phyloP scores from a whole-genome alignment of 2,329 filamentous ascomycete genomes.

The Sporothrix variecibatus region DNA sequence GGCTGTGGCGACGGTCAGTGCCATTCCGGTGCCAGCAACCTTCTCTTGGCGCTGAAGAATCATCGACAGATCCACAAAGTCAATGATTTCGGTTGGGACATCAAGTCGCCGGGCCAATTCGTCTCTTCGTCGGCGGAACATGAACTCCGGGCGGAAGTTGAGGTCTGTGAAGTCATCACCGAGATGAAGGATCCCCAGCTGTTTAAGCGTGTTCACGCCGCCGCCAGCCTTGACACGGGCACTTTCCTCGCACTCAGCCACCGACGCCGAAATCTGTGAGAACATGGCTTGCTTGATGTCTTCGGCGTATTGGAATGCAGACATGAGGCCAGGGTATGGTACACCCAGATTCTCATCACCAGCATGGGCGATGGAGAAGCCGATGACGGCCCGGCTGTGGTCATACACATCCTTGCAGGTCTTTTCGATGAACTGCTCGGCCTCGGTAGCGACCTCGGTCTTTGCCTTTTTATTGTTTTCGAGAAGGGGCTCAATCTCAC shows the following conservation, averaged over 20 bases:
- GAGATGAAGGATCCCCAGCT: slow-evolving; percentile 82
- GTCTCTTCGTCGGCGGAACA: slow-evolving; percentile 87
- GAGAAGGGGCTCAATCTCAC: slow-evolving; percentile 79
- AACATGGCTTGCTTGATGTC: slow-evolving; percentile 92
- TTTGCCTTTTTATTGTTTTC: slow-evolving; percentile 82
- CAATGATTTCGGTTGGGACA: slow-evolving; percentile 82
- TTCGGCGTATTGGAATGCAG: slow-evolving; percentile 88
- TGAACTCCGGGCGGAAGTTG: slow-evolving; percentile 85
- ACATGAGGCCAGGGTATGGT: slow-evolving; percentile 81
- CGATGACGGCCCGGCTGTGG: slow-evolving; percentile 74
- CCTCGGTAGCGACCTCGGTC: slow-evolving; percentile 74
- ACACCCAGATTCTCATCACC: slow-evolving; percentile 79
- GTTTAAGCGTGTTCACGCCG: slow-evolving; percentile 85
- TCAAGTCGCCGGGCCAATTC: slow-evolving; percentile 81
- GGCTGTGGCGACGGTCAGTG: slow-evolving; percentile 85
- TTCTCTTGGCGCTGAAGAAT: slow-evolving; percentile 92
- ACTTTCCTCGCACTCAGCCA: slow-evolving; percentile 78
- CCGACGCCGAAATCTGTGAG: slow-evolving; percentile 77
- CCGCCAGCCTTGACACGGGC: slow-evolving; percentile 75
- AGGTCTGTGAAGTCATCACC: slow-evolving; percentile 84
- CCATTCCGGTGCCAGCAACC: slow-evolving; percentile 90
- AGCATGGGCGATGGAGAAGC: slow-evolving; percentile 72
- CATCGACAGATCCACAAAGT: slow-evolving; percentile 87
- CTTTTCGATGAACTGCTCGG: slow-evolving; percentile 80
- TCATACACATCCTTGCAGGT: slow-evolving; percentile 85